Evolutionary conservation across 192 early-diverging fungal species (phyloP).

Genomic region (Linnemannia elongata): DNA sequence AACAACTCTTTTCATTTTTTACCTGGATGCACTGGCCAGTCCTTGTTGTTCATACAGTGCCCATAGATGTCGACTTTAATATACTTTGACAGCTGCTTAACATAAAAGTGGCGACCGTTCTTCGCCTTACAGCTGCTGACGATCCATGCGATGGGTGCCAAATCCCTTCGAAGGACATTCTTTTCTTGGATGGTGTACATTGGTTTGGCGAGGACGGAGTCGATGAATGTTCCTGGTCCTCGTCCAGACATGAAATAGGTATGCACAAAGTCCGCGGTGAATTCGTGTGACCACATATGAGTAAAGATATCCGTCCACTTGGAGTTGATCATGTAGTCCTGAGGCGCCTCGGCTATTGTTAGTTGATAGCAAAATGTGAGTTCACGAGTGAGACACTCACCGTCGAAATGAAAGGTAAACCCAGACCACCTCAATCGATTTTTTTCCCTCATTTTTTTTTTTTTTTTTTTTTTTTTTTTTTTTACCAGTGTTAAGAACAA

Average conservation of each 20-base stretch:
- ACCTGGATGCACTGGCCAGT: conserved; percentile 38
- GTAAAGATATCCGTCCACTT: conserved; percentile 28
- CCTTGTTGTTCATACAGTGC: conserved; percentile 40
- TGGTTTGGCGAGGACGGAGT: conserved; percentile 1
- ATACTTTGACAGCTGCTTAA: conserved; percentile 46
- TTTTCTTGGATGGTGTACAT: conserved; percentile 19
- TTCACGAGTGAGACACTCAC: background rate
- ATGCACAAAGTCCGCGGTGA: conserved; percentile 28
- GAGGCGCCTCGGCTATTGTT: conserved; percentile 27
- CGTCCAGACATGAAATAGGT: conserved; percentile 14
- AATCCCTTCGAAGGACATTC: conserved; percentile 7
- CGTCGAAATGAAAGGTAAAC: background rate
- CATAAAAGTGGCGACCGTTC: conserved; percentile 46
- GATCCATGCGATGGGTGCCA: conserved; percentile 53
- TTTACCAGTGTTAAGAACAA: conserved; percentile 21
- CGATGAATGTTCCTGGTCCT: conserved; percentile 1
- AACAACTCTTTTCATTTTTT: background rate
- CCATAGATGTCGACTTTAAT: conserved; percentile 53
- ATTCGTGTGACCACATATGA: conserved; percentile 23
- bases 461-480: conserved; percentile 14
- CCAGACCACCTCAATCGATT: no score
- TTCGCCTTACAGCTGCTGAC: conserved; percentile 31
- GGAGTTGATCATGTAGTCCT: conserved; percentile 8
- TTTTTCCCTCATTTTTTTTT: background rate
- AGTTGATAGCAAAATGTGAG: background rate